Evolutionary conservation across 495 filamentous ascomycete genomes (phyloP).

Genomic region (Penicillium arizonense): DNA sequence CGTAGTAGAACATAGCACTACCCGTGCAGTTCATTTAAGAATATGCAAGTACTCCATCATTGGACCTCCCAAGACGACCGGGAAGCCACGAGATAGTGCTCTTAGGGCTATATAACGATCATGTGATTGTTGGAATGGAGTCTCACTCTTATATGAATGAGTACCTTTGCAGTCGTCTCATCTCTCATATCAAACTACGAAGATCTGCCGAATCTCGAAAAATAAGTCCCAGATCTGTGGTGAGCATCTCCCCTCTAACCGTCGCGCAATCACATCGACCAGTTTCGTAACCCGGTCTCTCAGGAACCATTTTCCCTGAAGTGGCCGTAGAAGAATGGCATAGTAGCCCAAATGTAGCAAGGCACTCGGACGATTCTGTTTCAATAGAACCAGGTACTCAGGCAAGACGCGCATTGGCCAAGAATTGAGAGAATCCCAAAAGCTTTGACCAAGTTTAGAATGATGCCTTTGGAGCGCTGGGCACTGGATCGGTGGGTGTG

Average conservation of each 20-base stretch:
- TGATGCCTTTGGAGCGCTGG: slow-evolving; percentile 31
- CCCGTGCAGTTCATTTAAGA: too few species aligned
- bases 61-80: too few species aligned
- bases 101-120: too few species aligned
- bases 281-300: background rate
- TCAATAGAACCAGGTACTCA: background rate
- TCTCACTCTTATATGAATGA: too few species aligned
- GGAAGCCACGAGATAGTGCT: too few species aligned
- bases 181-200: background rate
- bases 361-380: background rate
- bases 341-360: background rate
- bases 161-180: too few species aligned
- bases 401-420: background rate
- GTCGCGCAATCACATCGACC: background rate
- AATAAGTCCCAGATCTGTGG: background rate
- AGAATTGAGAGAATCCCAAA: background rate
- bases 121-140: too few species aligned
- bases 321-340: background rate
- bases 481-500: slow-evolving; percentile 38
- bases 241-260: background rate
- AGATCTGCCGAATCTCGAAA: background rate
- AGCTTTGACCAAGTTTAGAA: slow-evolving; percentile 48
- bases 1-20: too few species aligned
- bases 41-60: too few species aligned
- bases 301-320: background rate